phyloP scores from a whole-genome alignment of 495 filamentous ascomycete species.

The Penicillium salamii region DNA sequence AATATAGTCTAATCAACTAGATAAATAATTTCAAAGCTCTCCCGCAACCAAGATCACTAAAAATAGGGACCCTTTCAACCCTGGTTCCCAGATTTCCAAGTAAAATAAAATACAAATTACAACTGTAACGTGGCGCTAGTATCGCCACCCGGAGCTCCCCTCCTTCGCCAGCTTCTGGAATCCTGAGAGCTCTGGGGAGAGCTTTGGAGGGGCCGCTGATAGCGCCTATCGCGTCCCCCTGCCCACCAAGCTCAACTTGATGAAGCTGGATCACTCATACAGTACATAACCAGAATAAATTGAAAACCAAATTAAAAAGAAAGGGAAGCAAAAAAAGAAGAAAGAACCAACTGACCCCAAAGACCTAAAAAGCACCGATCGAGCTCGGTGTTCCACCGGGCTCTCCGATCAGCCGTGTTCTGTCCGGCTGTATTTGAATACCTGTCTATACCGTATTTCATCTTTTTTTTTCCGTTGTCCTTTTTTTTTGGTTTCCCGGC shows the following conservation, averaged over 20 bases:
- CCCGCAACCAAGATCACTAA: too few relatives aligned
- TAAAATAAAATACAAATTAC: neutral
- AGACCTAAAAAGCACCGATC: neutral
- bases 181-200: conserved; percentile 25
- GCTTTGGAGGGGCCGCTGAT: conserved; percentile 35
- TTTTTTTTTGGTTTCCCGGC: too few relatives aligned
- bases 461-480: neutral
- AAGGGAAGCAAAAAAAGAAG: neutral
- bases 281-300: too few relatives aligned
- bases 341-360: neutral
- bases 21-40: too few relatives aligned
- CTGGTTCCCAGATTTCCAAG: neutral
- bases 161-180: conserved; percentile 30
- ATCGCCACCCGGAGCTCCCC: conserved; percentile 29
- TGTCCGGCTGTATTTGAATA: conserved; percentile 8
- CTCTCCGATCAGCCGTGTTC: conserved; percentile 16
- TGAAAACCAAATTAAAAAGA: neutral
- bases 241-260: too few relatives aligned
- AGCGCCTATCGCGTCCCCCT: conserved; percentile 20
- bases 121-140: conserved; percentile 18
- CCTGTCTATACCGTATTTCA: neutral
- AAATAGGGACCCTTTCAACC: too few relatives aligned
- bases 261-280: too few relatives aligned
- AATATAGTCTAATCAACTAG: too few relatives aligned
- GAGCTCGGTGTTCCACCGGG: conserved; percentile 19